Percentiles rank a stretch among this genome's conserved stretches.
Conservation (phyloP, 2,329 filamentous ascomycete species). For the Aspergillus sp. region DNA sequence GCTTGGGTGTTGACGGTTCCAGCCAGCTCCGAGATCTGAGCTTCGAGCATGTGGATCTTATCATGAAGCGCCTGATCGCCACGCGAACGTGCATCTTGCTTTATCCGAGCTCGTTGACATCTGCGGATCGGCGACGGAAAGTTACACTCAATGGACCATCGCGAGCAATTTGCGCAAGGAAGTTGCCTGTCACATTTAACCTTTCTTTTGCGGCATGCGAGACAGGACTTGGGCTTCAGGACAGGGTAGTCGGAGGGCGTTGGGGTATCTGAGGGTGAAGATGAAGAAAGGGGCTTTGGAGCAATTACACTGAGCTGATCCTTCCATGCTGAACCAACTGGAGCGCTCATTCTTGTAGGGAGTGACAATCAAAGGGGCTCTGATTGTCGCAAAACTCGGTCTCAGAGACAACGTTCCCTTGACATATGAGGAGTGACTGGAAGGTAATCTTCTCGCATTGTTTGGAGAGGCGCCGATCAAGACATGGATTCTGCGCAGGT, state of each 20-base stretch:
- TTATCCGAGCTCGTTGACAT: slow-evolving; percentile 10
- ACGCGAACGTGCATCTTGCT: background rate
- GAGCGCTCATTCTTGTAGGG: background rate
- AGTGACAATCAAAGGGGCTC: background rate
- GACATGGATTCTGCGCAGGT: background rate
- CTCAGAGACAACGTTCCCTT: background rate
- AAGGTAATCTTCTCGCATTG: slow-evolving; percentile 1
- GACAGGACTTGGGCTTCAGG: slow-evolving; percentile 23
- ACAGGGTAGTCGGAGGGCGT: background rate
- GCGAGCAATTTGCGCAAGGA: slow-evolving; percentile 27
- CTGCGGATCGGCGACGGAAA: slow-evolving; percentile 18
- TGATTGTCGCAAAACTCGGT: slow-evolving; percentile 7
- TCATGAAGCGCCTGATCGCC: background rate
- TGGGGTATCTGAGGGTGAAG: background rate
- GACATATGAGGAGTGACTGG: background rate
- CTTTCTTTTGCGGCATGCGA: slow-evolving; percentile 28
- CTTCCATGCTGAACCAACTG: background rate
- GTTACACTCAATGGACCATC: slow-evolving; percentile 17
- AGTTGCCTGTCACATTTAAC: slow-evolving; percentile 29
- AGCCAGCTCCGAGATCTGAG: background rate
- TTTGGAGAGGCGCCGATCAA: background rate
- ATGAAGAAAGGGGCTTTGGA: background rate
- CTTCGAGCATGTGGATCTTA: background rate
- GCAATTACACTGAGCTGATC: background rate
- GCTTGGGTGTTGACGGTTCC: slow-evolving; percentile 2